A percentile compares a stretch with the other conserved stretches of the same genome.
Conservation (phyloP, 257 asterid species). For the Capsicum chinense region DNA sequence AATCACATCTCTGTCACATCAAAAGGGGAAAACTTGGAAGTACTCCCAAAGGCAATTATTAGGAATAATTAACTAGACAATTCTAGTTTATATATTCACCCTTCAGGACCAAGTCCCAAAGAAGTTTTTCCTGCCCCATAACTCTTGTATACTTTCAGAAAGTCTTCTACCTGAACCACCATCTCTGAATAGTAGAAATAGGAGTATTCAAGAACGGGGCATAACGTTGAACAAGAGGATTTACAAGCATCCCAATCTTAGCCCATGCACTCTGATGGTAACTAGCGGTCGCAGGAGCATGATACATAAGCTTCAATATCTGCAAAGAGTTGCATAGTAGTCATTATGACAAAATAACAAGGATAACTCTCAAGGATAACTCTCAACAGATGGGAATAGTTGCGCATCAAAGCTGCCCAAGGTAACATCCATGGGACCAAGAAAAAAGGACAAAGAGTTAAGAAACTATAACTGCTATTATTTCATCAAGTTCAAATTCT, state of each 20-base stretch:
- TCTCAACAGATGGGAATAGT: background rate
- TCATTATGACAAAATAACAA: background rate
- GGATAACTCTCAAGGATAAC: background rate
- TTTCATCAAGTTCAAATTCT: background rate
- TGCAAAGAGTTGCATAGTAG: slow-evolving; percentile 36
- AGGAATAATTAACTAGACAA: slow-evolving; percentile 17
- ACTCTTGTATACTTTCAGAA: slow-evolving; percentile 8
- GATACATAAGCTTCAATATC: slow-evolving; percentile 94
- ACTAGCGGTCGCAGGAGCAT: slow-evolving; percentile 84
- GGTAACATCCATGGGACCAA: background rate
- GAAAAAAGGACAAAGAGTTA: background rate
- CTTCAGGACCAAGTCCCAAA: slow-evolving; percentile 14
- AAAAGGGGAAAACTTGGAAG: background rate
- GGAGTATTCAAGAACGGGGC: slow-evolving; percentile 85
- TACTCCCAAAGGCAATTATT: slow-evolving; percentile 22
- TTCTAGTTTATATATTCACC: background rate
- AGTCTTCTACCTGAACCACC: slow-evolving; percentile 87
- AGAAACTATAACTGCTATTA: slow-evolving; percentile 9
- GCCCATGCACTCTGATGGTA: slow-evolving; percentile 93
- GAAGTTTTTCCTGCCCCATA: background rate
- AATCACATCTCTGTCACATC: background rate
- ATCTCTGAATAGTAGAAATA: slow-evolving; percentile 65
- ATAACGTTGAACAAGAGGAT: slow-evolving; percentile 65
- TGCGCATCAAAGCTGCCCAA: background rate
- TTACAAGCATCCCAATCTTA: slow-evolving; percentile 63